Evolutionary conservation across 306 rosid species (phyloP).

Genomic region (Vicia villosa): DNA sequence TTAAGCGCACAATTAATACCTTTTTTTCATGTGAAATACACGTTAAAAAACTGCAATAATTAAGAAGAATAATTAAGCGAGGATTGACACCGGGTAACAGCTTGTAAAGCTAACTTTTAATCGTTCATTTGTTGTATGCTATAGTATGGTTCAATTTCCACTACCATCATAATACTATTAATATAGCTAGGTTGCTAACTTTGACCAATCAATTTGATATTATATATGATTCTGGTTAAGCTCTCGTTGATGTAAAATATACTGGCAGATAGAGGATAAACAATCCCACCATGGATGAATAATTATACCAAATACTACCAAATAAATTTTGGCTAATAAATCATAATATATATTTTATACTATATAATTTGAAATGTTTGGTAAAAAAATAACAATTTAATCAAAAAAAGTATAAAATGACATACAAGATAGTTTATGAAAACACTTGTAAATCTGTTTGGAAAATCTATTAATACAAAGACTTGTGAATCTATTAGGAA

Average conservation of each 20-base stretch:
- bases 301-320: too few relatives aligned
- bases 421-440: too few relatives aligned
- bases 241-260: not conserved
- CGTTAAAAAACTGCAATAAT: not conserved
- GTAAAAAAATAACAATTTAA: too few relatives aligned
- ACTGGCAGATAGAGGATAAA: not conserved
- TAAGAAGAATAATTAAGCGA: not conserved
- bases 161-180: not conserved
- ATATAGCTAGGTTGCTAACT: conserved; percentile 1
- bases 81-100: conserved; percentile 16
- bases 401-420: too few relatives aligned
- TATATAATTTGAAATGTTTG: too few relatives aligned
- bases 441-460: too few relatives aligned
- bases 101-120: not conserved
- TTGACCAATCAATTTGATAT: conserved; percentile 21
- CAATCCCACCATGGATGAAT: too few relatives aligned
- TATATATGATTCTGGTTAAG: not conserved
- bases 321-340: too few relatives aligned
- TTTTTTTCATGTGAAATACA: not conserved
- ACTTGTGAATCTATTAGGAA: too few relatives aligned
- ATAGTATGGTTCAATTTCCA: conserved; percentile 11
- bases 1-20: not conserved
- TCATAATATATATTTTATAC: too few relatives aligned
- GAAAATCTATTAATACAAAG: too few relatives aligned
- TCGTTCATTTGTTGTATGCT: not conserved